Percentiles rank a stretch among this genome's conserved stretches.
These are phyloP conservation scores for Raddia guianensis DNA, from an alignment of 176 grass and related monocot genomes.

Conservation along the genomic window DNA sequence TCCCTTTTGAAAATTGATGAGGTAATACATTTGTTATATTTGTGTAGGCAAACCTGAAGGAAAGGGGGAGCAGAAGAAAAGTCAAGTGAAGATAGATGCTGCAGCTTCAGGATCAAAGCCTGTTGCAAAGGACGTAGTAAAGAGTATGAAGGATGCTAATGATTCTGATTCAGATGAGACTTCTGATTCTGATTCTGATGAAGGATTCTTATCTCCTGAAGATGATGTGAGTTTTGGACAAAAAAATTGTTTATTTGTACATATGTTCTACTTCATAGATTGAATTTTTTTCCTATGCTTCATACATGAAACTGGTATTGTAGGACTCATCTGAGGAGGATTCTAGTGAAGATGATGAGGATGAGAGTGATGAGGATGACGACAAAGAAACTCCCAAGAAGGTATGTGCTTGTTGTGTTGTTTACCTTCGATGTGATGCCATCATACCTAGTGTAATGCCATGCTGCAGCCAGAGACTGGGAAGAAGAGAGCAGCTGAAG, in stretches of 20 bases:
- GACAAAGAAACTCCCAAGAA: slow-evolving; percentile 84
- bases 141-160: slow-evolving; percentile 35
- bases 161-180: slow-evolving; percentile 53
- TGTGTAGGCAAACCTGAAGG: slow-evolving; percentile 47
- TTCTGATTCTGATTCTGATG: slow-evolving; percentile 55
- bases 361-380: slow-evolving; percentile 55
- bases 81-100: slow-evolving; percentile 36
- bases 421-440: neutral
- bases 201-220: slow-evolving; percentile 34
- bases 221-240: slow-evolving; percentile 41
- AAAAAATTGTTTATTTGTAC: neutral
- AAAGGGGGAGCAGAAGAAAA: slow-evolving; percentile 45
- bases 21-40: neutral
- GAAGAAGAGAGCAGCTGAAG: slow-evolving; percentile 65
- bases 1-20: neutral
- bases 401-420: slow-evolving; percentile 33
- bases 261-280: neutral
- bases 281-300: neutral
- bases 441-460: neutral
- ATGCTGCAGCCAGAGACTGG: slow-evolving; percentile 62
- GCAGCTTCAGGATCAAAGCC: slow-evolving; percentile 43
- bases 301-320: neutral
- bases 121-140: slow-evolving; percentile 21
- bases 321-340: slow-evolving; percentile 39
- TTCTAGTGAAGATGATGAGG: slow-evolving; percentile 39